Evolutionary conservation across 768 basidiomycete genomes (phyloP).

Genomic region (Phylloporus sp.): DNA sequence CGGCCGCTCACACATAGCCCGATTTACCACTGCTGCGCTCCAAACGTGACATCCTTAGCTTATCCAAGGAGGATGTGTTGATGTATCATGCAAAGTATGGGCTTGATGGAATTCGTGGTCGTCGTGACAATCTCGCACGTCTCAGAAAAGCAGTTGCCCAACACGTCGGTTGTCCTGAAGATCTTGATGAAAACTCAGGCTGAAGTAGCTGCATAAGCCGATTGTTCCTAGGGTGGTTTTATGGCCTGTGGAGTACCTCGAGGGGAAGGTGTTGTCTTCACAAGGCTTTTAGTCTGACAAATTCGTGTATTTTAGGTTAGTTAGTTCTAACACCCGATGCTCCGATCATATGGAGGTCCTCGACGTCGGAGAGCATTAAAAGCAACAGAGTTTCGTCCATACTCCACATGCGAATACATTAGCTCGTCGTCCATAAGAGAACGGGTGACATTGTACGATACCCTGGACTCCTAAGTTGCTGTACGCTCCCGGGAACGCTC

Average conservation of each 20-base stretch:
- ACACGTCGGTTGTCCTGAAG: not conserved
- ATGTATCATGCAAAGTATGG: not conserved
- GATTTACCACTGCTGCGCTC: not conserved
- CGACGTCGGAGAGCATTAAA: not conserved
- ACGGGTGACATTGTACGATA: not conserved
- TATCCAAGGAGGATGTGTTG: not conserved
- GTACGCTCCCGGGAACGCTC: slow-evolving; percentile 38
- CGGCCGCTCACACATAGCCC: not conserved
- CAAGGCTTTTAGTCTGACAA: no score
- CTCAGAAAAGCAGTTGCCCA: not conserved
- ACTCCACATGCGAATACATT: not conserved
- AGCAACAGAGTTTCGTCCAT: not conserved
- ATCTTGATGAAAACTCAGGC: not conserved
- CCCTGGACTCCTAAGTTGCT: not conserved
- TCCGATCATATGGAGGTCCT: no score
- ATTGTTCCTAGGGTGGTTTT: no score
- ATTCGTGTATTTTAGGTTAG: no score
- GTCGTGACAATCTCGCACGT: not conserved
- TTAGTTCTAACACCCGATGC: no score
- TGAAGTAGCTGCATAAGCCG: no score
- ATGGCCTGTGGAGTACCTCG: no score
- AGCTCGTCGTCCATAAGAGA: not conserved
- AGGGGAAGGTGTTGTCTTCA: no score
- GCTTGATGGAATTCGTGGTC: not conserved
- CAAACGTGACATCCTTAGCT: not conserved